Evolutionary conservation across 148 eudicot genomes (phyloP), one percentile per base, ranked within the genome.

Genomic region (Euryodendron excelsum): DNA sequence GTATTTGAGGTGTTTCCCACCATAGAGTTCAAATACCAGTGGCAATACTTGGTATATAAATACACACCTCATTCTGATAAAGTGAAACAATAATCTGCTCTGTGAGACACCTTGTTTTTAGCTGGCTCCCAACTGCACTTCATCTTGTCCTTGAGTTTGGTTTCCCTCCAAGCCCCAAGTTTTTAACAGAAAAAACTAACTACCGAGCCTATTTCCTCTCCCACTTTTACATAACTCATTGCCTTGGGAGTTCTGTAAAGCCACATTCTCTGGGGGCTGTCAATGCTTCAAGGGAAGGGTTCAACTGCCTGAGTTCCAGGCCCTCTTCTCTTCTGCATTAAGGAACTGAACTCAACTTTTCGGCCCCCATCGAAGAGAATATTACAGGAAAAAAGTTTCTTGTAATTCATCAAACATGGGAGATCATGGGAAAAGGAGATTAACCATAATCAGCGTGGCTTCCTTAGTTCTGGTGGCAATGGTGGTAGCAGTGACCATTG

Each of bases 401-500:
- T n/a, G n/a, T n/a, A n/a, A n/a, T 33, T 36, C 47, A 39, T 20
- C 36, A 31, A 44, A 12, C 0, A 63, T 41, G 45, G 69, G n/a
- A n/a, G n/a, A n/a, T n/a, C n/a, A 34, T 33, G 71, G 52, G 3
- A 69, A 59, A 47, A 83, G 45, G 69, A 72, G 65, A 33, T 3
- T 77, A 3, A 55, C 70, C 63, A 21, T 73, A 3, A 72, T 72
- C 6, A 20, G 72, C 0, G 77, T 83, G 14, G 71, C 77, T 27
- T 80, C 83, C 6, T 12, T 80, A 5, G 0, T 83, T 25, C 45
- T 83, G 60, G 86, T 81, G 44, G 87, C 85, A 25, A 82, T 78
- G 80, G 87, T 87, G 77, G 86, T 85, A 2, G 90, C 88, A 0
- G 90, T 86, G 61, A 50, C 87, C 0, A 34, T 89, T 31, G 88